Base-by-base conservation (phyloP, 2,329 filamentous ascomycete species). In the Phaeoacremonium minimum region DNA sequence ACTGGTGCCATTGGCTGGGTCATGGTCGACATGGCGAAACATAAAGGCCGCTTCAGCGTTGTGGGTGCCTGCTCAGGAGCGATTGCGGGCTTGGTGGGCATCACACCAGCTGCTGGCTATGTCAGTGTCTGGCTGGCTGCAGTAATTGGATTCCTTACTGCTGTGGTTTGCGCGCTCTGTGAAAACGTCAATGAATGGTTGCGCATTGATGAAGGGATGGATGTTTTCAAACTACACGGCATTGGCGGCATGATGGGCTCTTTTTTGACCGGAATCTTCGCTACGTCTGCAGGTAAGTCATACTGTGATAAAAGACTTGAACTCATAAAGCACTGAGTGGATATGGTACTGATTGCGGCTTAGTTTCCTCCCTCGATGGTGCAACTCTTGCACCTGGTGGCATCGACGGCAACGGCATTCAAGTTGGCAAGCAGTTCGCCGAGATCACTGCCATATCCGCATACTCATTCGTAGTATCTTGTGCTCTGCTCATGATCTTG, bases 141-240 rank as follows among this genome's bases (percentile, higher is more conserved):
- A 0, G 56, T 75, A 0, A 64, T 80, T 14, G 75, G 76, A 4
- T 61, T 71, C 13, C 44, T 79, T 3, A 77, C 75, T 0, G 58
- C 67, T 0, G 49, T 62, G 3, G 58, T 60, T 15, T 75, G 67
- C 43, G 69, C 68, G 39, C 69, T 67, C 38, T 54, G 64, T 9
- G 67, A 66, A 36, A 60, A 67, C 37, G 51, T 69, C 45, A 77
- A 77, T 46, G 60, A 75, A 34, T 58, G 73, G 41, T 55, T 78
- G 5, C 60, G 61, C 7, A 64, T 79, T 9, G 76, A 80, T 40
- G 75, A 79, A 31, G 73, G 73, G 3, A 63, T 80, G 35, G 75
- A 79, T 40, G 75, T 80, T 33, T 80, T 78, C 41, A 73, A 73
- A 18, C 67, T 80, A 18, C 76, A 80, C 47, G 75, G 75, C 14